A percentile compares a stretch with the other conserved stretches of the same genome.
phyloP scores from a whole-genome alignment of 495 filamentous ascomycete species.

The Stereocaulon alpinum region DNA sequence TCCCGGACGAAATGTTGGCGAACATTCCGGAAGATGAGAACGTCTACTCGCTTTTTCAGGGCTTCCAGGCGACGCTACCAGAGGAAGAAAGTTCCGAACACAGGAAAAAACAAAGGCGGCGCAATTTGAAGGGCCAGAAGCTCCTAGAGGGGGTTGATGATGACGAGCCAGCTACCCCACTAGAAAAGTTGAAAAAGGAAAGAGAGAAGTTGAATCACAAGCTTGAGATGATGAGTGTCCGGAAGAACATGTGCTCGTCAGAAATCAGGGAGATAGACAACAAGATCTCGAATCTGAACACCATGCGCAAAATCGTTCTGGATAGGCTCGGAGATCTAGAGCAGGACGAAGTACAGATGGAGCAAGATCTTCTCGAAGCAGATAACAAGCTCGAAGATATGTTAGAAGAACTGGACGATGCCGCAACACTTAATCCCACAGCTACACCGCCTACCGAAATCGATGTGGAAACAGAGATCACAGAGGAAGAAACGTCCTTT shows the following conservation, averaged over 20 bases:
- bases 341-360: conserved; percentile 80
- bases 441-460: conserved; percentile 40
- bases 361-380: conserved; percentile 76
- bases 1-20: conserved; percentile 80
- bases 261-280: conserved; percentile 96
- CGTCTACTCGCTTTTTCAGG: conserved; percentile 87
- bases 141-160: conserved; percentile 51
- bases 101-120: conserved; percentile 56
- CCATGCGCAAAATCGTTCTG: conserved; percentile 86
- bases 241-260: conserved; percentile 95
- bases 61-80: conserved; percentile 84
- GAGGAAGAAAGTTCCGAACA: conserved; percentile 49
- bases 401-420: conserved; percentile 63
- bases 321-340: conserved; percentile 85
- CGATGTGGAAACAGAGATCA: conserved; percentile 42
- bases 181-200: conserved; percentile 65
- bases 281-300: conserved; percentile 88
- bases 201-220: conserved; percentile 65
- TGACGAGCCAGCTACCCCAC: conserved; percentile 47
- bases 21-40: conserved; percentile 81
- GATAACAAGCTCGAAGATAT: conserved; percentile 80
- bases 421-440: conserved; percentile 39
- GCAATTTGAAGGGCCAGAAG: conserved; percentile 60
- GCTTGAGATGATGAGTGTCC: conserved; percentile 80
- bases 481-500: conserved; percentile 56